Percentiles rank a stretch among this genome's conserved stretches.
Evolutionary conservation across 192 early-diverging fungal species (phyloP).

Genomic region (Diversispora eburnea): DNA sequence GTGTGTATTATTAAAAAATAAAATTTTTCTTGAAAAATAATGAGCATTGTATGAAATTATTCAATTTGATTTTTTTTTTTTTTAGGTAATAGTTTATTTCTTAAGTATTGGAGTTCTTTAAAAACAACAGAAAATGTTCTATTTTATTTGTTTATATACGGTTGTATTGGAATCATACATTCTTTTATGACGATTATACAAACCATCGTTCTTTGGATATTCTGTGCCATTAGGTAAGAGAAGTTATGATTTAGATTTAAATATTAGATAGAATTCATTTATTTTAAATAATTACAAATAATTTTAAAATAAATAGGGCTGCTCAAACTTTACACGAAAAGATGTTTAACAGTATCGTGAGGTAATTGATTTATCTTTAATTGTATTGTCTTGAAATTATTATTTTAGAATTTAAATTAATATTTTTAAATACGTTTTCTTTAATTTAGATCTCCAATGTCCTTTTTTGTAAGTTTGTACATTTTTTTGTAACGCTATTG

Average conservation of each 20-base stretch:
- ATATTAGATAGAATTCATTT: neutral
- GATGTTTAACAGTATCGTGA: slow-evolving; percentile 74
- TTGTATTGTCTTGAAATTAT: too few relatives aligned
- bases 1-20: neutral
- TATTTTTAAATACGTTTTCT: slow-evolving; percentile 3
- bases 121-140: slow-evolving; percentile 40
- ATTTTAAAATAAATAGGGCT: slow-evolving; percentile 28
- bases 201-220: slow-evolving; percentile 71
- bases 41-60: neutral
- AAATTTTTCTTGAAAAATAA: neutral
- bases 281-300: neutral
- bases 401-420: too few relatives aligned
- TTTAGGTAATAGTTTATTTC: slow-evolving; percentile 50
- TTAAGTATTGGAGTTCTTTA: slow-evolving; percentile 70
- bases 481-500: neutral
- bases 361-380: slow-evolving; percentile 24
- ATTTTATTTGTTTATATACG: slow-evolving; percentile 78
- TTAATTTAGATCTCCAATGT: slow-evolving; percentile 54
- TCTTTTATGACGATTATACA: slow-evolving; percentile 64
- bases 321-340: slow-evolving; percentile 66
- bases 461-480: slow-evolving; percentile 52
- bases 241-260: neutral
- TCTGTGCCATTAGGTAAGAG: slow-evolving; percentile 67
- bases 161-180: slow-evolving; percentile 67
- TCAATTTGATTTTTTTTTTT: neutral